phyloP scores from a whole-genome alignment of 1,284 basidiomycete species.

The Cystobasidiaceae sp. region DNA sequence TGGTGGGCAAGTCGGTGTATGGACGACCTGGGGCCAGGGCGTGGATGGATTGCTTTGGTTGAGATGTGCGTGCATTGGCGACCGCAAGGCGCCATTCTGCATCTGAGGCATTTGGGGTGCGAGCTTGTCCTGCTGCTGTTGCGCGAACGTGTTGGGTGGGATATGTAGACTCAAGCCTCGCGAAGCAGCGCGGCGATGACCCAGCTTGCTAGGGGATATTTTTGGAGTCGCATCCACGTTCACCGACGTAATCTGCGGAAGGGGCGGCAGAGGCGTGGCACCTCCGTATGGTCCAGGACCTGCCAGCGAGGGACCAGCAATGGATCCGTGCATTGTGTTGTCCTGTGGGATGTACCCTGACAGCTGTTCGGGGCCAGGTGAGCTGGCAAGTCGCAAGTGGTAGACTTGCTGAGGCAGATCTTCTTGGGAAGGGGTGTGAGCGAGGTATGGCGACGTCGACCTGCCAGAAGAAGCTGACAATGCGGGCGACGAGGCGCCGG shows the following conservation, averaged over 20 bases:
- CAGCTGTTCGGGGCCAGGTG: neutral
- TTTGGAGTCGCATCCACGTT: conserved; percentile 20
- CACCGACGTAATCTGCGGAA: conserved; percentile 34
- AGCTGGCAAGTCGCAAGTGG: conserved; percentile 45
- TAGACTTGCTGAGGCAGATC: conserved; percentile 48
- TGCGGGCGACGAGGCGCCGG: conserved; percentile 22
- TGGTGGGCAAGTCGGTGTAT: conserved; percentile 23
- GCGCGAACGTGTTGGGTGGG: conserved; percentile 24
- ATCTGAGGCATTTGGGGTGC: too few species aligned
- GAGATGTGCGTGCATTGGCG: neutral
- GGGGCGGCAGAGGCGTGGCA: conserved; percentile 14
- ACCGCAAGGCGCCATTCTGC: too few species aligned
- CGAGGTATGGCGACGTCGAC: conserved; percentile 33
- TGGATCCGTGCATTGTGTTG: too few species aligned
- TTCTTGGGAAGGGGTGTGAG: conserved; percentile 46
- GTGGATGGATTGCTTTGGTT: conserved; percentile 20
- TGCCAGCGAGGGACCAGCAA: conserved; percentile 33
- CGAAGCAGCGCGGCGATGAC: conserved; percentile 23
- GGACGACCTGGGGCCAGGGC: conserved; percentile 29
- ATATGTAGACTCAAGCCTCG: conserved; percentile 18
- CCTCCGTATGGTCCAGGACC: neutral
- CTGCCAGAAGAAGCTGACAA: conserved; percentile 26
- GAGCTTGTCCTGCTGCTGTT: conserved; percentile 11
- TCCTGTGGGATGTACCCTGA: conserved; percentile 5
- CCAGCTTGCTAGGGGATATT: conserved; percentile 21